Evolutionary conservation across 331 rosid species (phyloP).

Genomic region (Saraca asoca): DNA sequence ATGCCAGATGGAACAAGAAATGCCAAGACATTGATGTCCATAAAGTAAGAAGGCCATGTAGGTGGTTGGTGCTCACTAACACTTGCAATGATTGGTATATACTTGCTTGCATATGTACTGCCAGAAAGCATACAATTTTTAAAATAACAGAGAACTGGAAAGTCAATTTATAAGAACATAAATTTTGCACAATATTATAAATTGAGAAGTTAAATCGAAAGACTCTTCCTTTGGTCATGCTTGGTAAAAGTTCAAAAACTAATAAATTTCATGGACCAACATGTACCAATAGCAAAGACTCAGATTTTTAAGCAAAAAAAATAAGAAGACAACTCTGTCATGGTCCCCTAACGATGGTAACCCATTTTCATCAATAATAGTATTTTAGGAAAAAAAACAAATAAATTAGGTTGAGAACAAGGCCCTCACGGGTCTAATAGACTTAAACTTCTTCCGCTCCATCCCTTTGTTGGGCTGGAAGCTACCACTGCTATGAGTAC

Average conservation of each 20-base stretch:
- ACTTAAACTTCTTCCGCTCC: conserved; percentile 99
- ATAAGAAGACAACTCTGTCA: neutral
- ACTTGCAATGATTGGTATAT: conserved; percentile 98
- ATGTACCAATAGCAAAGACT: conserved; percentile 35
- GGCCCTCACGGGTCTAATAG: conserved; percentile 88
- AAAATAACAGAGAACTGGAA: conserved; percentile 8
- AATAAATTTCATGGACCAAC: conserved; percentile 30
- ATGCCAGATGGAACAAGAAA: conserved; percentile 99
- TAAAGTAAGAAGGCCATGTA: conserved; percentile 99
- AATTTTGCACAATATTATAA: conserved; percentile 17
- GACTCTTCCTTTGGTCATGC: conserved; percentile 11
- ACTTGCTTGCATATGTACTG: conserved; percentile 99
- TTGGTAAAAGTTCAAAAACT: neutral
- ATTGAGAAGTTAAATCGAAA: conserved; percentile 17
- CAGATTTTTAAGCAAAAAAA: conserved; percentile 5
- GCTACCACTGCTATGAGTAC: conserved; percentile 90
- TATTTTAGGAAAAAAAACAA: conserved; percentile 28
- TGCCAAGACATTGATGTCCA: conserved; percentile 98
- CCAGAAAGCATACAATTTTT: conserved; percentile 31
- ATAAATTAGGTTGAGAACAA: conserved; percentile 32
- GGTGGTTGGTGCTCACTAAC: conserved; percentile 99
- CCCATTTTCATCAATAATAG: conserved; percentile 1
- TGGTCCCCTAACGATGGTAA: neutral
- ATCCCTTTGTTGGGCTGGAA: conserved; percentile 97
- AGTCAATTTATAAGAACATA: conserved; percentile 22